Evolutionary conservation across 495 filamentous ascomycete species (phyloP), one percentile per base, ranked within the genome.

Genomic region (Tuber aestivum): DNA sequence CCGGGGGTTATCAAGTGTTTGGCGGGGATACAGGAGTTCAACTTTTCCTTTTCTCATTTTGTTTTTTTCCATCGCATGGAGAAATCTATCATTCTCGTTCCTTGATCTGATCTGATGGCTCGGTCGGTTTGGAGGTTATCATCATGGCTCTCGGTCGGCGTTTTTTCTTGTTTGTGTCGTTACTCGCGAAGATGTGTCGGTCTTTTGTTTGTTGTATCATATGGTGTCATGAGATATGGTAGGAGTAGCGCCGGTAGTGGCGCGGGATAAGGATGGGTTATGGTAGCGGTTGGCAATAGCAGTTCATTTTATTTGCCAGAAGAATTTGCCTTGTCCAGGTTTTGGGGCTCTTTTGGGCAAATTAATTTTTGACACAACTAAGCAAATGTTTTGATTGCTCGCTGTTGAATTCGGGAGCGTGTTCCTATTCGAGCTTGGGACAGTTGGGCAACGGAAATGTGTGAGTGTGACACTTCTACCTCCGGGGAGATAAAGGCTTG

Each of bases 1-100:
- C 68, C 78, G 73, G 21, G 61, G 78, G 70, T 74, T 65, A 65
- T 65, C 14, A 65, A 41, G 69, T 74, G 72, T 69, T 76, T 56
- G 37, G 72, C 72, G 75, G 70, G 78, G 72, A 79, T 79, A 79
- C 70, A 79, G 78, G 78, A 79, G 78, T 79, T 79, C 41, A 79
- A 73, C 78, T 73, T 79, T 79, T 79, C 40, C 35, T 69, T 75
- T 76, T 41, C 68, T 65, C 70, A 1, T 27, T 77, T 74, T 70
- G 16, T 69, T 38, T 44, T 27, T 42, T 76, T 77, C 50, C 23
- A 61, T 32, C 14, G 48, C 18, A 18, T 12, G 50, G 50, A 32
- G 50, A 32, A 27, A 61, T 61, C n/a, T 3, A 14, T 61, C 27
- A 35, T 20, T 65, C 56, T 65, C 56, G 5, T 65, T 65, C 56